Conservation (phyloP, 2,329 filamentous ascomycete species). For the Aspergillus novofumigatus region DNA sequence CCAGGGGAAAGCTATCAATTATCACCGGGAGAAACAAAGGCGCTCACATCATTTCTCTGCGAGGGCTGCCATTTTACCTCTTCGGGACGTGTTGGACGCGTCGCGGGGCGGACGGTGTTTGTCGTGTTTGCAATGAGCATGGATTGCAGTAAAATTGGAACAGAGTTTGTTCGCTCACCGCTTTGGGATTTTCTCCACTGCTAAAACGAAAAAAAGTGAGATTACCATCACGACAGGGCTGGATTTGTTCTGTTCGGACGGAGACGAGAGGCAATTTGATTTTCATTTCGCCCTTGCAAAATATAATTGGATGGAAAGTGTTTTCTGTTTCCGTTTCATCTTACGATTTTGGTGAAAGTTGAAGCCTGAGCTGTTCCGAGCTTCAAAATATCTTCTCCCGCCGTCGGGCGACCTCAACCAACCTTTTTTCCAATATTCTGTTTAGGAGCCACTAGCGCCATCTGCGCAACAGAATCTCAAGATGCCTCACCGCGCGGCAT, state of each 20-base stretch:
- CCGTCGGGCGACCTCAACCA: neutral
- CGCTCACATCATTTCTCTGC: neutral
- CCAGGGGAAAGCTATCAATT: neutral
- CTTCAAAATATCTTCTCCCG: neutral
- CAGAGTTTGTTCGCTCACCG: slow-evolving; percentile 24
- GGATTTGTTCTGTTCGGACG: neutral
- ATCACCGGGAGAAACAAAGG: neutral
- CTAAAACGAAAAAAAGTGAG: slow-evolving; percentile 4
- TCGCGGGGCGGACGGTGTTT: slow-evolving; percentile 27
- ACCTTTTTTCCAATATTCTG: neutral
- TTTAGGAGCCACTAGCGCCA: neutral
- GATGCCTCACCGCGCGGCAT: slow-evolving; percentile 71
- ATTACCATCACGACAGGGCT: neutral
- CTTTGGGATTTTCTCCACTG: slow-evolving; percentile 20
- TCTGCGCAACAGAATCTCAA: slow-evolving; percentile 14
- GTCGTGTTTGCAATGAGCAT: slow-evolving; percentile 18
- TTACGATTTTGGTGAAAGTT: neutral
- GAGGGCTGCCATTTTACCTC: slow-evolving; percentile 31
- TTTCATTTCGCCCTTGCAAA: too few species aligned
- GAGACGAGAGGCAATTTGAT: neutral
- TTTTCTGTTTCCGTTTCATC: neutral
- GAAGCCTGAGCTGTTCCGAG: neutral
- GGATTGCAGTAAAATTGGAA: slow-evolving; percentile 9
- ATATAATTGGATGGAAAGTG: neutral
- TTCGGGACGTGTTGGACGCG: slow-evolving; percentile 39